phyloP scores from a whole-genome alignment of 2,329 filamentous ascomycete species.

The Dothistroma septosporum region DNA sequence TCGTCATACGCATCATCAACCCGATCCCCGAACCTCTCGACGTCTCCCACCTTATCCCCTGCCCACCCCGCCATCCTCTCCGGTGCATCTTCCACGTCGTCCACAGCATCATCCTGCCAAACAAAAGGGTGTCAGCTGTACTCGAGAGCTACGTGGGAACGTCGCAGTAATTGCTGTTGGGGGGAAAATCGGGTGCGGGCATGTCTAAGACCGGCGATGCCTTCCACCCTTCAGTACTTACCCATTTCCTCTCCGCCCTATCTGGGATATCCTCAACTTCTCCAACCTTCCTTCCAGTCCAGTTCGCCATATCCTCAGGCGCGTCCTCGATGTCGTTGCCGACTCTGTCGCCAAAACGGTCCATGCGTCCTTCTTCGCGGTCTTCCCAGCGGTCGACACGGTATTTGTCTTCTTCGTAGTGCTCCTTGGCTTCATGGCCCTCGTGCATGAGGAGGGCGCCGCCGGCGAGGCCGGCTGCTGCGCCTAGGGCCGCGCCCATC shows the following conservation, averaged over 20 bases:
- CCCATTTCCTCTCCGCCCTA: slow-evolving; percentile 29
- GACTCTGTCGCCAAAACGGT: slow-evolving; percentile 26
- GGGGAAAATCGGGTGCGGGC: no score
- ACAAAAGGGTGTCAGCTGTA: no score
- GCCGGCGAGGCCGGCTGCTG: slow-evolving; percentile 40
- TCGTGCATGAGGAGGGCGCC: slow-evolving; percentile 46
- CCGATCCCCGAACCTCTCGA: slow-evolving; percentile 43
- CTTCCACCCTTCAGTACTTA: no score
- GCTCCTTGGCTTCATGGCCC: slow-evolving; percentile 38
- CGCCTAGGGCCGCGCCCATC: slow-evolving; percentile 40
- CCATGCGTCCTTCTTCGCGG: slow-evolving; percentile 13
- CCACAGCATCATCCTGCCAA: slow-evolving; percentile 27
- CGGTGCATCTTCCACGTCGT: slow-evolving; percentile 37
- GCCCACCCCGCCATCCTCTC: slow-evolving; percentile 33
- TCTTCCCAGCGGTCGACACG: slow-evolving; percentile 24
- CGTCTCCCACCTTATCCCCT: slow-evolving; percentile 42
- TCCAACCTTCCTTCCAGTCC: slow-evolving; percentile 41
- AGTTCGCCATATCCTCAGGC: slow-evolving; percentile 42
- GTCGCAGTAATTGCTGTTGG: no score
- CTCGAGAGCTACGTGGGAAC: no score
- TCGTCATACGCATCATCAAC: slow-evolving; percentile 44
- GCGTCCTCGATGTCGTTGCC: slow-evolving; percentile 37
- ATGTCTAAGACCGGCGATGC: no score
- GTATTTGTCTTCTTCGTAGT: slow-evolving; percentile 31
- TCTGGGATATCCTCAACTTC: slow-evolving; percentile 41